Base-by-base conservation (phyloP, 2,329 filamentous ascomycete species). In the Colletotrichum simmondsii region DNA sequence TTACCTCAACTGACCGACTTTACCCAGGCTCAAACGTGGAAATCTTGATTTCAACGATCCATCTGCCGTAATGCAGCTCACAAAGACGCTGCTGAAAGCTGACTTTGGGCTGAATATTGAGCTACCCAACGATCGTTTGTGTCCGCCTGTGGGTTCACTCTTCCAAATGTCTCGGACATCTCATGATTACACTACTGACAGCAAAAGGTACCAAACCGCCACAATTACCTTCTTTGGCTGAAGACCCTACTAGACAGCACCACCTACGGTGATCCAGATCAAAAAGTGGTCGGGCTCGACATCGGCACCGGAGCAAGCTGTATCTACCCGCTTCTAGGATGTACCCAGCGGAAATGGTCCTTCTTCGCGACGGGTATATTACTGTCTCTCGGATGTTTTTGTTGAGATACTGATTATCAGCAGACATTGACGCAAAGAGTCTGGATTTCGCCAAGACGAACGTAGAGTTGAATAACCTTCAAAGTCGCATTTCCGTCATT, bases 151-250 rank as follows among this genome's bases (percentile, higher is more conserved):
- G 80, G 77, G 86, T 53, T 26, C 28, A 22, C 4, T 4, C 10
- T 16, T 16, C 2, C 4, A n/a, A 12, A 19, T 5, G 22, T 16
- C 4, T 28, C 3, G 8, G 3, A 11, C 5, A 14, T 5, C 8
- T 32, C 57, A 35, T n/a, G 0, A 11, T 49, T n/a, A 7, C 42
- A 22, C 10, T 35, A 2, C 68, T 76, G 35, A 76, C 63, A 10
- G 12, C 5, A 11, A n/a, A 74, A 89, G 88, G 86, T 90, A 2
- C 87, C 88, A 0, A 90, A 90, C 73, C 91, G 95, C 62, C 92
- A 97, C 81, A 97, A 96, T 79, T 99, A 99, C 80, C 90, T 98
- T 24, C 85, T 95, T 10, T 98, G 95, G 95, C 85, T 98, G 1
- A 95, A 97, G 78, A 87, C 89, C 3, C 88, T 99, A 0, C 80